phyloP scores from a whole-genome alignment of 495 filamentous ascomycete species.

The Tuber magnatum region DNA sequence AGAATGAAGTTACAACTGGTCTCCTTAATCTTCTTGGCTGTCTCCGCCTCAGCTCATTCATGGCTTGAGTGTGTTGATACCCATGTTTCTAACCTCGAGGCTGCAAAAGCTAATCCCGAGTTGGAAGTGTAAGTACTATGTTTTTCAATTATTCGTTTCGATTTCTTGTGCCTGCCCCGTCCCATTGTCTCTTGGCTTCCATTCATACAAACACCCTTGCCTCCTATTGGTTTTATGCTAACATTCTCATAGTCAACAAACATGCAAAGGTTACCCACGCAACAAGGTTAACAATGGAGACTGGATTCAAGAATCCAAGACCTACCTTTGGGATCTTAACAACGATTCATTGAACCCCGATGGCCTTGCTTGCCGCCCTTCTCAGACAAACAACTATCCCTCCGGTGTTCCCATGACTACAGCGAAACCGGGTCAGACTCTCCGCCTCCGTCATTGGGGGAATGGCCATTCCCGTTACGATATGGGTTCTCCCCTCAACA shows the following conservation, averaged over 20 bases:
- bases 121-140: constrained; percentile 23
- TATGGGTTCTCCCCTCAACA: constrained; percentile 33
- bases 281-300: constrained; percentile 27
- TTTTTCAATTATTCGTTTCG: neutral
- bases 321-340: constrained; percentile 35
- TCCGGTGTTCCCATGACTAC: constrained; percentile 23
- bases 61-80: constrained; percentile 40
- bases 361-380: constrained; percentile 17
- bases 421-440: constrained; percentile 32
- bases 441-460: constrained; percentile 35
- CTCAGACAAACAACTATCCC: constrained; percentile 28
- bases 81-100: constrained; percentile 25
- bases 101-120: constrained; percentile 20
- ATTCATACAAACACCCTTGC: no score
- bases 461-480: constrained; percentile 37
- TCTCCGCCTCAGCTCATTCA: constrained; percentile 31
- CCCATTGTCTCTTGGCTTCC: neutral
- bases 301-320: constrained; percentile 37
- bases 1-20: constrained; percentile 29
- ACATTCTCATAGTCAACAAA: constrained; percentile 11
- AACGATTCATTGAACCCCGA: constrained; percentile 10
- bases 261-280: constrained; percentile 35
- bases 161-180: neutral
- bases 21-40: constrained; percentile 26
- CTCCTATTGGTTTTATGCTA: constrained; percentile 7